phyloP scores from a whole-genome alignment of 768 basidiomycete species.

The Leccinum subgranulosum region DNA sequence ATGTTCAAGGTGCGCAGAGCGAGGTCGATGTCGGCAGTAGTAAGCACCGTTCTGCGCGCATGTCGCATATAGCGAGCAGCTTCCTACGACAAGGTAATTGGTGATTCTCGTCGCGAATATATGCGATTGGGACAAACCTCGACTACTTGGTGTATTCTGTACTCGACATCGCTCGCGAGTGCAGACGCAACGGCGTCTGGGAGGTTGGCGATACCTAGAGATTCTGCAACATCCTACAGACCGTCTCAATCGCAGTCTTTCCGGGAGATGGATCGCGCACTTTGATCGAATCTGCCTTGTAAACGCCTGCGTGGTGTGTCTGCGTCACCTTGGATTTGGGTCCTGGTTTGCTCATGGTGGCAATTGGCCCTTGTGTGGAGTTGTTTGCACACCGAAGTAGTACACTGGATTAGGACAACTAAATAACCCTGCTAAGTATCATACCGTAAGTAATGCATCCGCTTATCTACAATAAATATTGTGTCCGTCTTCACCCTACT shows the following conservation, averaged over 20 bases:
- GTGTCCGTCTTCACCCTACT: neutral
- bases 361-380: neutral
- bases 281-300: slow-evolving; percentile 62
- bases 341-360: slow-evolving; percentile 38
- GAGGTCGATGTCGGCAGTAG: slow-evolving; percentile 87
- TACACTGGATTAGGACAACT: neutral
- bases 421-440: neutral
- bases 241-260: slow-evolving; percentile 6
- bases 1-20: slow-evolving; percentile 94
- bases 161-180: slow-evolving; percentile 95
- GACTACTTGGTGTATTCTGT: slow-evolving; percentile 91
- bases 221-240: slow-evolving; percentile 85
- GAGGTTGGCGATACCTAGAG: slow-evolving; percentile 70
- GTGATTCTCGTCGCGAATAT: neutral
- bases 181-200: slow-evolving; percentile 77
- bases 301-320: slow-evolving; percentile 55
- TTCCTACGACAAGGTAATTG: slow-evolving; percentile 45
- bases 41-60: slow-evolving; percentile 84
- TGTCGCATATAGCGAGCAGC: slow-evolving; percentile 97
- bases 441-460: neutral
- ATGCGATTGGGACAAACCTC: slow-evolving; percentile 52
- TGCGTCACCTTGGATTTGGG: slow-evolving; percentile 47
- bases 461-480: neutral
- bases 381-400: neutral
- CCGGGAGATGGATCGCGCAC: slow-evolving; percentile 33